phyloP scores from a whole-genome alignment of 192 early-diverging fungal species.

The Linnemannia exigua region DNA sequence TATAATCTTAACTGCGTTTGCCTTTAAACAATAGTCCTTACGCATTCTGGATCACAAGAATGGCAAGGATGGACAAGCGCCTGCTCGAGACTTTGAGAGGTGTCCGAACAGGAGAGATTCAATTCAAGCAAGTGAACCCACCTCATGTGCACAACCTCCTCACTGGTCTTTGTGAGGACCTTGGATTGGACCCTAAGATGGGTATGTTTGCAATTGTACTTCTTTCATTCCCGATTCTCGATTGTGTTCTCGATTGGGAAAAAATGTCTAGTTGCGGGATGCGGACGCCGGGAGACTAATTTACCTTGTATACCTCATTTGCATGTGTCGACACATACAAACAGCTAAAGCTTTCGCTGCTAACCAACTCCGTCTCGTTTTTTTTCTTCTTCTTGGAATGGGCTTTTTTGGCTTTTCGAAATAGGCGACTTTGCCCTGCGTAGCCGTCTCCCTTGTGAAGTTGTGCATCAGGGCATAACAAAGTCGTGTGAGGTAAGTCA shows the following conservation, averaged over 20 bases:
- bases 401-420: neutral
- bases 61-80: conserved; percentile 70
- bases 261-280: neutral
- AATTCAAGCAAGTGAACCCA: conserved; percentile 52
- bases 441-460: conserved; percentile 64
- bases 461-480: conserved; percentile 64
- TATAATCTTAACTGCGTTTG: neutral
- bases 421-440: conserved; percentile 44
- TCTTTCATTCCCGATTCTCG: neutral
- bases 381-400: neutral
- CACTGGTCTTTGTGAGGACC: conserved; percentile 47
- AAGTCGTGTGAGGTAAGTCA: conserved; percentile 62
- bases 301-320: neutral
- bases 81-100: conserved; percentile 62
- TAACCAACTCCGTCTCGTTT: neutral
- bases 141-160: conserved; percentile 56
- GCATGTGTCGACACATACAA: neutral
- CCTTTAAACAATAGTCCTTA: conserved; percentile 58
- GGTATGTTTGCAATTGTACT: conserved; percentile 13
- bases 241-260: neutral
- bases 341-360: neutral
- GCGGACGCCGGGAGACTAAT: conserved; percentile 3
- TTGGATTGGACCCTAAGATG: conserved; percentile 49
- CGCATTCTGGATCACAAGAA: conserved; percentile 70
- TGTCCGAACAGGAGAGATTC: conserved; percentile 55